Percentiles rank a stretch among this genome's conserved stretches.
phyloP scores from a whole-genome alignment of 495 filamentous ascomycete species.

The Monascus purpureus region DNA sequence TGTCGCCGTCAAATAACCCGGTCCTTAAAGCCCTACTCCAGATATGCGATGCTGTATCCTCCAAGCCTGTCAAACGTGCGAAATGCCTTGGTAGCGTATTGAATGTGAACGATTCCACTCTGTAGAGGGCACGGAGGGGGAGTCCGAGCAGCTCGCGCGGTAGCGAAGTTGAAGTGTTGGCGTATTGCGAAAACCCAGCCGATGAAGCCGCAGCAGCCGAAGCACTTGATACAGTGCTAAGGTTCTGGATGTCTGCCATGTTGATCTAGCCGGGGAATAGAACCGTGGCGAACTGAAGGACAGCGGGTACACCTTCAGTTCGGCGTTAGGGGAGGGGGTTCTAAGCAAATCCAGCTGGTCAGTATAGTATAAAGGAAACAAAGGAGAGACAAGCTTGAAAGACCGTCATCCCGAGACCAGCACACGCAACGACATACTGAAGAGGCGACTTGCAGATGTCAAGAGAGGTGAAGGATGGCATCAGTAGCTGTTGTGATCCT shows the following conservation, averaged over 20 bases:
- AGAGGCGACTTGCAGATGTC: too few relatives aligned
- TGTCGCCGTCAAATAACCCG: slow-evolving; percentile 12
- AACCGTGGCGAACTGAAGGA: too few relatives aligned
- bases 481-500: too few relatives aligned
- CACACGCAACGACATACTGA: too few relatives aligned
- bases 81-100: slow-evolving; percentile 23
- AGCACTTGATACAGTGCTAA: not conserved
- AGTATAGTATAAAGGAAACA: too few relatives aligned
- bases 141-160: slow-evolving; percentile 19
- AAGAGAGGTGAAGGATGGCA: too few relatives aligned
- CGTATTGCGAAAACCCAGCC: not conserved
- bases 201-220: not conserved
- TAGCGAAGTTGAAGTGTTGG: slow-evolving; percentile 13
- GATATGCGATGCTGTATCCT: slow-evolving; percentile 11
- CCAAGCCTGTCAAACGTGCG: slow-evolving; percentile 16
- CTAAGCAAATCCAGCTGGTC: too few relatives aligned
- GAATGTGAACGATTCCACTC: slow-evolving; percentile 24
- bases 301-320: too few relatives aligned
- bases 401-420: too few relatives aligned
- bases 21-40: slow-evolving; percentile 15
- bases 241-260: not conserved
- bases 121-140: slow-evolving; percentile 25
- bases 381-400: too few relatives aligned
- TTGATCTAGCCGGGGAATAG: not conserved
- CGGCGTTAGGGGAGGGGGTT: too few relatives aligned